Evolutionary conservation across 306 rosid species (phyloP).

Genomic region (Alnus rubra): DNA sequence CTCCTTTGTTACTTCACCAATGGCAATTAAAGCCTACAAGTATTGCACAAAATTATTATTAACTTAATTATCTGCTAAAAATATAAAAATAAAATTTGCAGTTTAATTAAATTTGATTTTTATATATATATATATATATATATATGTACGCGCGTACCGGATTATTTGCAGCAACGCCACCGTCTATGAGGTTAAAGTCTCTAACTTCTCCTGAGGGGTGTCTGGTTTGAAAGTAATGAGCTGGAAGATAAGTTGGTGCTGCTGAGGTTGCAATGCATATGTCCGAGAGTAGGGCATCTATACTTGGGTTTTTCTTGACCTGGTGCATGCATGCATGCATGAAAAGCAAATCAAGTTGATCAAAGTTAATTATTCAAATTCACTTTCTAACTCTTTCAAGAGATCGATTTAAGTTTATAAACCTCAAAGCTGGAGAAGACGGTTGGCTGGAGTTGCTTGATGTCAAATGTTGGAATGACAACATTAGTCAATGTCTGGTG

Average conservation of each 20-base stretch:
- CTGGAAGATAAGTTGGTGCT: slow-evolving; percentile 24
- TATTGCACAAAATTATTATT: neutral
- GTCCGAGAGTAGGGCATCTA: neutral
- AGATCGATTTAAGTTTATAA: no score
- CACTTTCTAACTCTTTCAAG: no score
- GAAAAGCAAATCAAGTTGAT: no score
- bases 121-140: no score
- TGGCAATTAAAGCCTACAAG: neutral
- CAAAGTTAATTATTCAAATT: no score
- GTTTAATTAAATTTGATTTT: no score
- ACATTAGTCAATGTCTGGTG: no score
- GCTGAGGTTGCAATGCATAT: slow-evolving; percentile 18
- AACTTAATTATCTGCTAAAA: neutral
- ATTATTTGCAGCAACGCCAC: neutral
- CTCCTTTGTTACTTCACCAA: neutral
- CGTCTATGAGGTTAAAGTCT: slow-evolving; percentile 13
- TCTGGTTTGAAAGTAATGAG: slow-evolving; percentile 6
- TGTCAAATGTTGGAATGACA: neutral
- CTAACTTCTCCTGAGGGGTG: neutral
- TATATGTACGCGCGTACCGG: no score
- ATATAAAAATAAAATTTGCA: no score
- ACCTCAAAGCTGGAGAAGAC: no score
- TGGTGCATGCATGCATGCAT: neutral
- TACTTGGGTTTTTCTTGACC: neutral
- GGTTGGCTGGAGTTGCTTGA: no score